Evolutionary conservation across 1,284 basidiomycete species (phyloP).

Genomic region (Thecaphora thlaspeos): DNA sequence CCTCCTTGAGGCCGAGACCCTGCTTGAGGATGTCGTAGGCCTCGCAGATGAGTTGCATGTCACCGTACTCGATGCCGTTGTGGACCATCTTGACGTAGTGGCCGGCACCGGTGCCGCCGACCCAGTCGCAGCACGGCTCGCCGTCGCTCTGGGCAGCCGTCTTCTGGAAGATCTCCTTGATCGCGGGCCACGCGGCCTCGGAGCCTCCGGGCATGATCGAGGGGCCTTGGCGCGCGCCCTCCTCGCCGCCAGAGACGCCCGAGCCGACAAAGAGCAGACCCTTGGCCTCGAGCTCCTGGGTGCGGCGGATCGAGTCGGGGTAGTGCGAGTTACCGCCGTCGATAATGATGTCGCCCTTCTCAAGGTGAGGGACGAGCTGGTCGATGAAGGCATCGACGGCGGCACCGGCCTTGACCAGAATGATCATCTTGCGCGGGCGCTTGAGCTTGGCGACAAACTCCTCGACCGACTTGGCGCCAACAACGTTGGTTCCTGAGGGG

Average conservation of each 20-base stretch:
- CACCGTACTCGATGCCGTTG: constrained; percentile 89
- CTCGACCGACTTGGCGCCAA: constrained; percentile 89
- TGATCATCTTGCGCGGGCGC: constrained; percentile 75
- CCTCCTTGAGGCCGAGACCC: constrained; percentile 72
- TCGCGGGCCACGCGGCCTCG: constrained; percentile 86
- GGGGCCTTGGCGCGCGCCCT: constrained; percentile 94
- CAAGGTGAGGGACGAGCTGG: constrained; percentile 64
- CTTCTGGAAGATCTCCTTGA: constrained; percentile 99
- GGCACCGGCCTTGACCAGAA: constrained; percentile 76
- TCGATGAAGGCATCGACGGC: constrained; percentile 66
- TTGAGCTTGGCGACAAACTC: constrained; percentile 70
- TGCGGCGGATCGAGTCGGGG: constrained; percentile 94
- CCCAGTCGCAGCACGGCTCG: constrained; percentile 99
- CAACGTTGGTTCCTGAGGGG: constrained; percentile 75
- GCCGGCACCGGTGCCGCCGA: constrained; percentile 88
- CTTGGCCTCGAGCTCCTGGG: constrained; percentile 87
- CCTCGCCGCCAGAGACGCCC: constrained; percentile 99
- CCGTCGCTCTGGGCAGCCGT: constrained; percentile 92
- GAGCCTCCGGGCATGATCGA: constrained; percentile 99
- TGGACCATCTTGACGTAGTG: constrained; percentile 99
- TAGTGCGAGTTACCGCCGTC: constrained; percentile 99
- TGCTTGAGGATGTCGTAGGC: constrained; percentile 82
- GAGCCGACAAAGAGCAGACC: constrained; percentile 96
- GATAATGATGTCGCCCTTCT: constrained; percentile 86
- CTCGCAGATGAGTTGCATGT: constrained; percentile 99